Base-by-base conservation (phyloP, 306 rosid species). In the Fagus sylvatica region DNA sequence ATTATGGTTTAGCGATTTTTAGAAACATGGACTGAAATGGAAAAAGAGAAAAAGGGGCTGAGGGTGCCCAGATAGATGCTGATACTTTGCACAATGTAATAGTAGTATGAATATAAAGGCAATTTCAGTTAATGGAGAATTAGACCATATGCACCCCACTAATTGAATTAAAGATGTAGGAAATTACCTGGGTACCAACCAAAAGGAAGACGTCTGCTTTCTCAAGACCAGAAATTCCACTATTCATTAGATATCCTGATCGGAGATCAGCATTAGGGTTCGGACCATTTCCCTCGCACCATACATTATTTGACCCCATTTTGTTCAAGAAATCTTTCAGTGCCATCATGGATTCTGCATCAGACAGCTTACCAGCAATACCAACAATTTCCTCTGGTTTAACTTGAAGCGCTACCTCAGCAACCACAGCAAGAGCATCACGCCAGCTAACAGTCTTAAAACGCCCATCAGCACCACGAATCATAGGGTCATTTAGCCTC, bases 261-360 rank as follows among this genome's bases (percentile, higher is more conserved):
- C 99, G 93, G 79, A 93, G 88, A 89, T 96, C 99, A 48, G 96
- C 97, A 81, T 91, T 80, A 51, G 84, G 72, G 69, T 88, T 84
- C 33, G 30, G 73, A 7, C 98, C 88, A 85, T 90, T 93, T 86
- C 89, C 96, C 82, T 96, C 99, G 61, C 97, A 87, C 98, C 98
- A 93, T 34, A 93, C 93, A 86, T 93, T 89, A 81, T 95, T 89
- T 59, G 97, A 95, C 33, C 99, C 99, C 89, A 95, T 69, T 88
- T 53, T 91, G 83, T 95, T 95, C 62, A 95, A 72, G 79, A 95
- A 89, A 87, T 95, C 99, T 85, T 95, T 95, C 11, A 95, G 88
- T 37, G 92, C 94, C 81, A 95, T 93, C 99, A 95, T 91, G 46
- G 98, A 93, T 83, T 95, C 99, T 0, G 99, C 98, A 88, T 95